Base-by-base conservation (phyloP, 2,329 filamentous ascomycete genomes). In the Ciborinia camelliae region DNA sequence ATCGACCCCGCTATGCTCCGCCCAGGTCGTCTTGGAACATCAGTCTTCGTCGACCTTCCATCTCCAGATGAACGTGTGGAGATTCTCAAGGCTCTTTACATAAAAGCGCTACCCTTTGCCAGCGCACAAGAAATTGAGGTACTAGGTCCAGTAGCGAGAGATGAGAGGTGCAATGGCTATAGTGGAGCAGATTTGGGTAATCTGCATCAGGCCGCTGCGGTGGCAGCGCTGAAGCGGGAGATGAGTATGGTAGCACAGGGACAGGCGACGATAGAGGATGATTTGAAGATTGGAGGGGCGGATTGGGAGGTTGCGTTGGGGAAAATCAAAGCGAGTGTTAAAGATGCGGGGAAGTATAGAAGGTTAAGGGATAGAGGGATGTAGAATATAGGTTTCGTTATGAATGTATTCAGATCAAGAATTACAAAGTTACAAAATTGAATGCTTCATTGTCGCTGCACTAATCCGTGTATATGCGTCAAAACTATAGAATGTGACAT, bases 1-100 rank as follows among this genome's bases (percentile, higher is more conserved):
- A 98, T 99, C 70, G 95, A 99, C 75, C 88, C 91, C 1, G 95
- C 95, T 1, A 96, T 99, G 86, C 84, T 98, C 14, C 89, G 95
- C 1, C 94, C 95, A 0, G 95, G 95, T 0, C 88, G 95, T 32
- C 82, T 99, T 1, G 94, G 93, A 69, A 94, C 89, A 0, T 85
- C 89, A n/a, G 83, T 98, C 32, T 97, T 94, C 71, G 90, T 99
- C 47, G 93, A 95, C 72, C 79, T 98, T 0, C 95, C 95, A 0
- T 88, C 86, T 32, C 81, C 88, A 0, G 82, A 87, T 9, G 92
- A 97, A 75, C 84, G 95, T 18, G 90, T 90, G 0, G 92, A 96
- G 64, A 99, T 99, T 67, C 81, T 99, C 28, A 83, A 83, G 63
- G 91, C 93, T 3, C 79, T 87, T 32, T 85, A 83, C 71, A 77